These are phyloP conservation scores for Candida pseudofarinosa DNA, from an alignment of 805 yeast genomes.

Conservation along the genomic window DNA sequence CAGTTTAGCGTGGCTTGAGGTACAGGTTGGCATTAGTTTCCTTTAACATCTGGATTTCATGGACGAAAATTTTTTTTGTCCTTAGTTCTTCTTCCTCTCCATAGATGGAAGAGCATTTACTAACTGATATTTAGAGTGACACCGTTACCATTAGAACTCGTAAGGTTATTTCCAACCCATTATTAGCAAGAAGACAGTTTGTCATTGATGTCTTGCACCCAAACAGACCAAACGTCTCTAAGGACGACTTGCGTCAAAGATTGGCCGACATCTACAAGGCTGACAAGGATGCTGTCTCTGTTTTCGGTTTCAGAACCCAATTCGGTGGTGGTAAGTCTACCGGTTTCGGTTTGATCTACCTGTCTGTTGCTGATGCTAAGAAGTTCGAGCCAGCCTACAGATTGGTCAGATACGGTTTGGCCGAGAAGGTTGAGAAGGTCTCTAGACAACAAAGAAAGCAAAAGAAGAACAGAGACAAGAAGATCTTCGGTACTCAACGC, in stretches of 20 bases:
- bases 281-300: constrained; percentile 92
- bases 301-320: constrained; percentile 98
- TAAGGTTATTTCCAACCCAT: constrained; percentile 98
- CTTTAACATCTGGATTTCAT: too few relatives aligned
- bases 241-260: constrained; percentile 97
- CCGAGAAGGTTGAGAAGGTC: constrained; percentile 92
- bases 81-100: neutral
- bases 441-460: constrained; percentile 99
- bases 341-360: constrained; percentile 99
- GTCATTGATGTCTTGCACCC: constrained; percentile 99
- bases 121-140: constrained; percentile 68
- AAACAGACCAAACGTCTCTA: constrained; percentile 97
- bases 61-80: too few relatives aligned
- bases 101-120: neutral
- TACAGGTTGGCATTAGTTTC: too few relatives aligned
- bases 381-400: constrained; percentile 99
- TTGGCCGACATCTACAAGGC: constrained; percentile 85
- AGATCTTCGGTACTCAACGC: constrained; percentile 97
- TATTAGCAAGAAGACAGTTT: constrained; percentile 98
- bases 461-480: constrained; percentile 99
- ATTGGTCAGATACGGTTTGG: constrained; percentile 98
- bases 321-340: constrained; percentile 99
- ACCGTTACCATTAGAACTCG: constrained; percentile 99
- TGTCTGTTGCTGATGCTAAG: constrained; percentile 96
- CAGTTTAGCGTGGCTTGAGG: too few relatives aligned